Evolutionary conservation across 805 yeast species (phyloP), one percentile per base, ranked within the genome.

Genomic region (Blastobotrys muscicola): DNA sequence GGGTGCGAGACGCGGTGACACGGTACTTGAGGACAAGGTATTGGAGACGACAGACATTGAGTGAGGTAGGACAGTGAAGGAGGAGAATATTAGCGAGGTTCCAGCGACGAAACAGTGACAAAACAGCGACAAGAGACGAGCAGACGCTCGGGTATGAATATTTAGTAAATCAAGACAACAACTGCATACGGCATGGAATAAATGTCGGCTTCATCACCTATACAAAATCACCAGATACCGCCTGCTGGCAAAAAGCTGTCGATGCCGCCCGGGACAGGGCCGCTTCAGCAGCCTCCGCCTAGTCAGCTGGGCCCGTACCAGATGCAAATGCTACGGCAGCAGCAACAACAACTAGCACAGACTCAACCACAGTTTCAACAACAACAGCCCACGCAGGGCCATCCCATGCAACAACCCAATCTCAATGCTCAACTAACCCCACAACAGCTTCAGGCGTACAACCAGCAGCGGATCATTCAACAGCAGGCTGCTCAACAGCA

Each of bases 171-270:
- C 3, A 34, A 48, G 30, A 40, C 47, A 3, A 44, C 54, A 7
- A 54, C 39, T 56, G 39, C 44, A 59, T 29, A 26, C 40, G 2
- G 58, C 54, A 16, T 44, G 59, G 31, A 49, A 48, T 15, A 33
- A 34, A 45, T 47, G 45, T 47, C 47, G 52, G 47, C 52, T 3
- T 50, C 50, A 13, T 49, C 52, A 26, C 50, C 52, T 10, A 41
- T 48, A 13, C 51, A 47, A 41, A 44, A 45, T 6, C 51, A 48
- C 34, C 51, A 48, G 43, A 31, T 46, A 16, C 50, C 51, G 13
- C 48, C 48, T n/a, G 46, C 46, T 9, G 45, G 37, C 30, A 40
- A 45, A 23, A 46, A 29, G 8, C 50, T 35, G 23, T 38, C 37
- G 38, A 37, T 16, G 29, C 33, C 44, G 7, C 41, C 39, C 11